phyloP scores from a whole-genome alignment of 257 asterid species.

The Agastache rugosa region DNA sequence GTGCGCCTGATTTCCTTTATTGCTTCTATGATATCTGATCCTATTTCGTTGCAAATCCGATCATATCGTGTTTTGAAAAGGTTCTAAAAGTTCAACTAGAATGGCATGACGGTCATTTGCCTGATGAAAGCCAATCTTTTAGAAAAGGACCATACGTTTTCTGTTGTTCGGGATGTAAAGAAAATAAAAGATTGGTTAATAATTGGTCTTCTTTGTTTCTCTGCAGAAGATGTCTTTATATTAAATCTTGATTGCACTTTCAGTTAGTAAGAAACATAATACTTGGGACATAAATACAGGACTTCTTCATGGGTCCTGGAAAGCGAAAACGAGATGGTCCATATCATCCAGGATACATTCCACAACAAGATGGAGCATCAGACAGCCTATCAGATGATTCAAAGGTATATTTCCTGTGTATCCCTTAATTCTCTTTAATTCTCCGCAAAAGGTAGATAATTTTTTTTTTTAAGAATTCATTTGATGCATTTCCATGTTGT shows the following conservation, averaged over 20 bases:
- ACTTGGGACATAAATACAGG: constrained; percentile 54
- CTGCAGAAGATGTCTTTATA: constrained; percentile 14
- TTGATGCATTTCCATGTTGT: constrained; percentile 12
- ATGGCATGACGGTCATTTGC: constrained; percentile 11
- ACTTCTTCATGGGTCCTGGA: constrained; percentile 76
- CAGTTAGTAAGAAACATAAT: constrained; percentile 26
- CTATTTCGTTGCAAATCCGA: background rate
- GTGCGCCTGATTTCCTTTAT: background rate
- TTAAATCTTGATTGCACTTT: constrained; percentile 26
- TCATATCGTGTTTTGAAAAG: background rate
- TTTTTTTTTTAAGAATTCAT: constrained; percentile 23
- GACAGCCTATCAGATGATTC: constrained; percentile 53
- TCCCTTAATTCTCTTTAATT: constrained; percentile 19
- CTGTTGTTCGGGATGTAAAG: background rate
- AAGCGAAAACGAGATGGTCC: constrained; percentile 83
- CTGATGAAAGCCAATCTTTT: background rate
- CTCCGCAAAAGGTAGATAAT: constrained; percentile 12
- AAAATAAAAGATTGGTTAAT: background rate
- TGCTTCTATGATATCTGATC: constrained; percentile 2
- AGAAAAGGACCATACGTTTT: background rate
- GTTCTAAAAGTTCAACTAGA: background rate
- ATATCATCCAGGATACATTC: constrained; percentile 73
- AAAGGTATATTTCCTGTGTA: constrained; percentile 52
- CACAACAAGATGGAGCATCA: constrained; percentile 97
- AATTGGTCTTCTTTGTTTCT: background rate